Percentiles rank a stretch among this genome's conserved stretches.
phyloP scores from a whole-genome alignment of 805 yeast genomes.

The Starmerella vaccinii region DNA sequence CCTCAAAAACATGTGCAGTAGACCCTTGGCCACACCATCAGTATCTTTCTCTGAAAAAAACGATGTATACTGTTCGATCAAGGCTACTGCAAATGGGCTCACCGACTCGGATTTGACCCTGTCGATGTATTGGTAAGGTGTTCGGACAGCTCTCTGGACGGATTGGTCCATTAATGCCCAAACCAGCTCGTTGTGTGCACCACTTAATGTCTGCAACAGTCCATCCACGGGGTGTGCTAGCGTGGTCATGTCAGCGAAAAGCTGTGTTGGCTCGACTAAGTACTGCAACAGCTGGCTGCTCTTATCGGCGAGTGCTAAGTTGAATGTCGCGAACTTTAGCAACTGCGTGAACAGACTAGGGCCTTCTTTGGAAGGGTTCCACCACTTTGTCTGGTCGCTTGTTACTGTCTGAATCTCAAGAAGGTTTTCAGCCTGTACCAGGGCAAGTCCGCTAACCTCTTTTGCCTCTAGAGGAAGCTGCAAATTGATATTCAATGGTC shows the following conservation, averaged over 20 bases:
- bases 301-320: conserved; percentile 33
- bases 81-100: conserved; percentile 49
- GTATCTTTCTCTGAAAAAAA: conserved; percentile 6
- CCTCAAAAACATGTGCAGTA: conserved; percentile 19
- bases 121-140: conserved; percentile 84
- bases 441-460: conserved; percentile 21
- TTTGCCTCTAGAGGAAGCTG: conserved; percentile 13
- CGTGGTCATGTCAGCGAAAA: conserved; percentile 38
- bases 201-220: conserved; percentile 42
- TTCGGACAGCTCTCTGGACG: conserved; percentile 53
- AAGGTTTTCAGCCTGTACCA: conserved; percentile 33
- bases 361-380: conserved; percentile 44
- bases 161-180: conserved; percentile 69
- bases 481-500: conserved; percentile 8
- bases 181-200: conserved; percentile 27
- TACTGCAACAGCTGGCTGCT: conserved; percentile 41
- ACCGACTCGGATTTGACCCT: conserved; percentile 32
- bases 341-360: conserved; percentile 61
- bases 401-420: conserved; percentile 51
- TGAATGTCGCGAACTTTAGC: conserved; percentile 41
- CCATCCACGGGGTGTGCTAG: conserved; percentile 47
- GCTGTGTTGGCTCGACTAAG: conserved; percentile 42
- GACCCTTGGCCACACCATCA: conserved; percentile 11
- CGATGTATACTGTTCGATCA: conserved; percentile 46
- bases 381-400: conserved; percentile 61